These are phyloP conservation scores for Bipolaris gigantea DNA, from an alignment of 2,329 filamentous ascomycete species.

Conservation along the genomic window DNA sequence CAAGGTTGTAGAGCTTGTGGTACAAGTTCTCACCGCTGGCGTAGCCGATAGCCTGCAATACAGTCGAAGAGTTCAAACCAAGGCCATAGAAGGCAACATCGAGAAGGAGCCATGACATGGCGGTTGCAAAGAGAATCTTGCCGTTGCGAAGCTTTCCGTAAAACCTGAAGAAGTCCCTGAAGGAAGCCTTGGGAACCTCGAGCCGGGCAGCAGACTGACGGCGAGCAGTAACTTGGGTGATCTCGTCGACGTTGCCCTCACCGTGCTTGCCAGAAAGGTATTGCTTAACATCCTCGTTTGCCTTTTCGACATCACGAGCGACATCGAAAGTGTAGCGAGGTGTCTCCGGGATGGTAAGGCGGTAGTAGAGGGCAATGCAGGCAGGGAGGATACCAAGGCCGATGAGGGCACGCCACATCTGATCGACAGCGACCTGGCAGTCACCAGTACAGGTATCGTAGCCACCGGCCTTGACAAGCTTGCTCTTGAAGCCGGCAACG, in stretches of 20 bases:
- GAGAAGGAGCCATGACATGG: slow-evolving; percentile 70
- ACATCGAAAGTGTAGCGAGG: slow-evolving; percentile 49
- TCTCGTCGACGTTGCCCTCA: slow-evolving; percentile 67
- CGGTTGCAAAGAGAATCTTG: slow-evolving; percentile 74
- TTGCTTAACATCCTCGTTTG: slow-evolving; percentile 70
- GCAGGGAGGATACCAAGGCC: slow-evolving; percentile 48
- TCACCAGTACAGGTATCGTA: slow-evolving; percentile 35
- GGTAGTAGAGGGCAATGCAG: slow-evolving; percentile 47
- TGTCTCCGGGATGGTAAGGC: slow-evolving; percentile 49
- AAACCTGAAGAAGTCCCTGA: slow-evolving; percentile 70
- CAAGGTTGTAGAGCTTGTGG: slow-evolving; percentile 70
- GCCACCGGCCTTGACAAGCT: slow-evolving; percentile 19
- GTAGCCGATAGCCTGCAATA: slow-evolving; percentile 70
- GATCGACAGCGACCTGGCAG: slow-evolving; percentile 43
- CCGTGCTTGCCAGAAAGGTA: slow-evolving; percentile 67
- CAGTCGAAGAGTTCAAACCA: slow-evolving; percentile 73
- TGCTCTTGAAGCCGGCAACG: slow-evolving; percentile 36
- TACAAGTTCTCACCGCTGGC: slow-evolving; percentile 66
- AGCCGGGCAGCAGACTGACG: slow-evolving; percentile 59
- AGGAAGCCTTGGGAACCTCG: slow-evolving; percentile 70
- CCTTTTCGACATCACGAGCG: slow-evolving; percentile 50
- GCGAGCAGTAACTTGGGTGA: slow-evolving; percentile 63
- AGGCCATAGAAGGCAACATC: slow-evolving; percentile 64
- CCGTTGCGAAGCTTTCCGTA: slow-evolving; percentile 72
- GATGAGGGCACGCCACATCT: slow-evolving; percentile 48